phyloP scores from a whole-genome alignment of 2,329 filamentous ascomycete species.

The Xylaria hypoxylon region DNA sequence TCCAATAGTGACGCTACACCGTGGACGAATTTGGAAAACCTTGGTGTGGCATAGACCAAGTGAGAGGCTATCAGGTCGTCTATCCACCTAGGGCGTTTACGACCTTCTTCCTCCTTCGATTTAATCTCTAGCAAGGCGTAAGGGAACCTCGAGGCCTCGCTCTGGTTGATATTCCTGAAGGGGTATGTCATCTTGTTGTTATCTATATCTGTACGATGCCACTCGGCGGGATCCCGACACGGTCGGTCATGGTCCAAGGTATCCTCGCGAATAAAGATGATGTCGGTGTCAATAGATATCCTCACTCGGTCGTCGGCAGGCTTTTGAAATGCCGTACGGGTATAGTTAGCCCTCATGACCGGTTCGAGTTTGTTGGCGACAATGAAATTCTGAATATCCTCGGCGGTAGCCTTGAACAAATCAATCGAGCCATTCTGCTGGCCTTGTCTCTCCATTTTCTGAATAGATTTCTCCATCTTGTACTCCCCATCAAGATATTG shows the following conservation, averaged over 20 bases:
- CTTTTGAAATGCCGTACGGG: slow-evolving; percentile 95
- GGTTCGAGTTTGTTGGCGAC: slow-evolving; percentile 82
- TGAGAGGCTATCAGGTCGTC: slow-evolving; percentile 93
- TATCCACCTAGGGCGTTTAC: slow-evolving; percentile 85
- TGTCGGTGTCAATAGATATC: slow-evolving; percentile 91
- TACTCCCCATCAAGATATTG: slow-evolving; percentile 88
- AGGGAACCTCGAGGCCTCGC: slow-evolving; percentile 90
- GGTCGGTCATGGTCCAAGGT: slow-evolving; percentile 84
- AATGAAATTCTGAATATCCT: slow-evolving; percentile 84
- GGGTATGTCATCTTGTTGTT: slow-evolving; percentile 84
- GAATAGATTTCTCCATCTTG: slow-evolving; percentile 88
- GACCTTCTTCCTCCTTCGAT: slow-evolving; percentile 72
- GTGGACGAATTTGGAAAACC: slow-evolving; percentile 97
- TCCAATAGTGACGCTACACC: slow-evolving; percentile 93
- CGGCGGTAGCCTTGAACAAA: slow-evolving; percentile 76
- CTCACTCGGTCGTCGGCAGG: slow-evolving; percentile 90
- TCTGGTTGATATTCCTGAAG: slow-evolving; percentile 87
- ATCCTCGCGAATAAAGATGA: slow-evolving; percentile 86
- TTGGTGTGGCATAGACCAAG: slow-evolving; percentile 86
- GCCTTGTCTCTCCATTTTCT: slow-evolving; percentile 85
- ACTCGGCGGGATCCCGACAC: slow-evolving; percentile 86
- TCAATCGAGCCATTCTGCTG: slow-evolving; percentile 74
- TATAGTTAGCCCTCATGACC: slow-evolving; percentile 90
- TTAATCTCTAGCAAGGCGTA: slow-evolving; percentile 95
- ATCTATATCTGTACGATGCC: slow-evolving; percentile 94